Percentiles rank a stretch among this genome's conserved stretches.
Conservation (phyloP, 805 yeast species). For the Candida chilensis region DNA sequence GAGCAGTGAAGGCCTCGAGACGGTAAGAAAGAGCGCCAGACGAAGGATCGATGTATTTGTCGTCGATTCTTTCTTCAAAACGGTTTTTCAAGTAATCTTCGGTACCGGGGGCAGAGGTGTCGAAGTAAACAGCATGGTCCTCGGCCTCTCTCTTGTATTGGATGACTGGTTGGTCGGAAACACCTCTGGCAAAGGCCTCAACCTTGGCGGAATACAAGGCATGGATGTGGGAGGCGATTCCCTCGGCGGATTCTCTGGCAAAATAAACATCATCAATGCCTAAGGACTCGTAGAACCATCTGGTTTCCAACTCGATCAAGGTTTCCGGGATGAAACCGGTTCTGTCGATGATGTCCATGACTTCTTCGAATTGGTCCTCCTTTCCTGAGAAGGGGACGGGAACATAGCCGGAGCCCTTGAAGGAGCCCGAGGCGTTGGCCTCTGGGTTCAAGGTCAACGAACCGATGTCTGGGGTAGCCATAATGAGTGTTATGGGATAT, state of each 20-base stretch:
- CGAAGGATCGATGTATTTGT: conserved; percentile 58
- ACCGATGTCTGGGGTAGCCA: neutral
- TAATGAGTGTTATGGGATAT: too few species aligned
- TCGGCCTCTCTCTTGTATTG: conserved; percentile 72
- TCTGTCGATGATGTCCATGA: conserved; percentile 70
- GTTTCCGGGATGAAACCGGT: conserved; percentile 87
- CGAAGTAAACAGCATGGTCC: conserved; percentile 89
- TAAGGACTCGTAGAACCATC: conserved; percentile 79
- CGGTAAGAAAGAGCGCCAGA: conserved; percentile 39
- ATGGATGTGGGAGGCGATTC: conserved; percentile 76
- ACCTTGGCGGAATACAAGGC: conserved; percentile 89
- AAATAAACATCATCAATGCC: conserved; percentile 93
- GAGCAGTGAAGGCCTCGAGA: conserved; percentile 73
- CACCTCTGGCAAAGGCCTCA: conserved; percentile 70
- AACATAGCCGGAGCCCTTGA: conserved; percentile 46
- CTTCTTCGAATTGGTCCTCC: conserved; percentile 70
- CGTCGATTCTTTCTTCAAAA: conserved; percentile 76
- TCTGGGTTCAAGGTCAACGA: neutral
- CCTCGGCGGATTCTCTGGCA: conserved; percentile 73
- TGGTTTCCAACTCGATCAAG: conserved; percentile 76
- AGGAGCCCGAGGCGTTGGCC: neutral
- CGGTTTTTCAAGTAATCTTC: conserved; percentile 27
- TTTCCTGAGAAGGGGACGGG: conserved; percentile 73
- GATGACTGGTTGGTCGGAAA: conserved; percentile 45
- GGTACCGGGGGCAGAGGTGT: conserved; percentile 50